Evolutionary conservation across 228 moss, liverwort and hornwort genomes (phyloP).

Genomic region (Sphagnum fallax): DNA sequence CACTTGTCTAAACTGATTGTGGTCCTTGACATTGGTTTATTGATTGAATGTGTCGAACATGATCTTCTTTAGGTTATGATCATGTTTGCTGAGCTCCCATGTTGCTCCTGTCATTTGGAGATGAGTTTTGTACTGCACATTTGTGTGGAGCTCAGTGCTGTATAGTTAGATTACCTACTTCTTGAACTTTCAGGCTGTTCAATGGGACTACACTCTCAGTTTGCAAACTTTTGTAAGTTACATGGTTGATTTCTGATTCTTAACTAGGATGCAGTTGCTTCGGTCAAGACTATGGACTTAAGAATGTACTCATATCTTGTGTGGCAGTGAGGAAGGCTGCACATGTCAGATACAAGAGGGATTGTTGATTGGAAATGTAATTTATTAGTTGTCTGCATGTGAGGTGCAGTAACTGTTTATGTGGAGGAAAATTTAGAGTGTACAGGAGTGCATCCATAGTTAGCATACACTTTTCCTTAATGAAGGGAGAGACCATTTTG

Average conservation of each 20-base stretch:
- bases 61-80: conserved; percentile 57
- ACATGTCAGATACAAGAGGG: conserved; percentile 20
- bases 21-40: conserved; percentile 64
- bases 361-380: no score
- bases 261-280: no score
- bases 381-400: no score
- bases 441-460: no score
- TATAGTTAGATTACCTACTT: conserved; percentile 34
- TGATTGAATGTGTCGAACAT: conserved; percentile 68
- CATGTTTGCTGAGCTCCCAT: conserved; percentile 36
- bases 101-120: conserved; percentile 34
- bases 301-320: conserved; percentile 28
- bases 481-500: conserved; percentile 38
- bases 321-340: conserved; percentile 38
- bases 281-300: no score
- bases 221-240: conserved; percentile 37
- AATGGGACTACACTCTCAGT: conserved; percentile 45
- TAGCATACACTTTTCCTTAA: not conserved
- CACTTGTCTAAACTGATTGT: conserved; percentile 40
- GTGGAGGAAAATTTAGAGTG: no score
- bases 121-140: conserved; percentile 30
- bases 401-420: no score
- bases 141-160: conserved; percentile 26
- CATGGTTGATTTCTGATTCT: not conserved
- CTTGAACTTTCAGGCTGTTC: conserved; percentile 15